phyloP scores from a whole-genome alignment of 2,329 filamentous ascomycete species.

The Penicillium nordicum region DNA sequence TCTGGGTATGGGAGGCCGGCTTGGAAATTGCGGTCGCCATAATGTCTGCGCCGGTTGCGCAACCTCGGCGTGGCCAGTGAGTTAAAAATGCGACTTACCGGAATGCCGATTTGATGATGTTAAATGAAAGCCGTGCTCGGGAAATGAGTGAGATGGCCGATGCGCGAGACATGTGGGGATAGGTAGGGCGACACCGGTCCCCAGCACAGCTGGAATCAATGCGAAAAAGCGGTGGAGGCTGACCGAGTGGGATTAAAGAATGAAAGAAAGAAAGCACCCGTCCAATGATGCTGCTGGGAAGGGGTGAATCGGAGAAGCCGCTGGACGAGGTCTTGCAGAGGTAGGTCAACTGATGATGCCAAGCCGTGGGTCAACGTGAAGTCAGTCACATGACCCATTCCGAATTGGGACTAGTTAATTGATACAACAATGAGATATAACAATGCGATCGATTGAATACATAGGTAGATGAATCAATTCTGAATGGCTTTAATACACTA shows the following conservation, averaged over 20 bases:
- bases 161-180: conserved; percentile 47
- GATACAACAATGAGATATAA: neutral
- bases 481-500: neutral
- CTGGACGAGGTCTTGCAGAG: conserved; percentile 29
- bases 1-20: conserved; percentile 47
- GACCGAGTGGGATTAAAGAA: conserved; percentile 19
- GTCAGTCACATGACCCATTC: conserved; percentile 28
- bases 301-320: conserved; percentile 20
- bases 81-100: conserved; percentile 26
- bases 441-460: neutral
- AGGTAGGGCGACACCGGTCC: conserved; percentile 33
- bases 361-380: conserved; percentile 34
- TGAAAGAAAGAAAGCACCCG: conserved; percentile 22
- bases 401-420: conserved; percentile 12
- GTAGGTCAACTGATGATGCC: conserved; percentile 38
- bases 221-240: conserved; percentile 19
- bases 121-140: conserved; percentile 31
- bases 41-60: conserved; percentile 22
- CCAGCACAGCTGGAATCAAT: conserved; percentile 27
- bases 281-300: conserved; percentile 25
- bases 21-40: conserved; percentile 48
- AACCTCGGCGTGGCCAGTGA: conserved; percentile 15
- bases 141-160: conserved; percentile 40
- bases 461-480: neutral
- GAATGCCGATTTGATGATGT: conserved; percentile 24